phyloP scores from a whole-genome alignment of 495 filamentous ascomycete species.

The Halenospora varia region DNA sequence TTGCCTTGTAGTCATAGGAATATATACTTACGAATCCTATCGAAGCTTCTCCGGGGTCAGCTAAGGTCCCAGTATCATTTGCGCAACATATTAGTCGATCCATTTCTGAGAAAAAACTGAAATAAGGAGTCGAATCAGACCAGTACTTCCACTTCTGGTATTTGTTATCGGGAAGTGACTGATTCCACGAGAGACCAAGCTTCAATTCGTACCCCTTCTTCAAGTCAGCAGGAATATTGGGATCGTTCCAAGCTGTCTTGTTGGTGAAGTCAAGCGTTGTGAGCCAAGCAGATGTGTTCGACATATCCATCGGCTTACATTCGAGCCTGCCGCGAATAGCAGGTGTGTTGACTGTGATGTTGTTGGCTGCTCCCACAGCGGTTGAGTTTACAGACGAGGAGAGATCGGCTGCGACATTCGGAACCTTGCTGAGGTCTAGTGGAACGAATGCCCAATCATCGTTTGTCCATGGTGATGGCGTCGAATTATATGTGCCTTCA shows the following conservation, averaged over 20 bases:
- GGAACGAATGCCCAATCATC: conserved; percentile 8
- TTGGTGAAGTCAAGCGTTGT: conserved; percentile 17
- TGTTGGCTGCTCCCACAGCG: conserved; percentile 1
- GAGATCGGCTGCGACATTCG: not conserved
- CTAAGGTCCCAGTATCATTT: conserved; percentile 25
- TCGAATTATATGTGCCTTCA: not conserved
- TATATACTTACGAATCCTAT: conserved; percentile 22
- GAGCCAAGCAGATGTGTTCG: conserved; percentile 26
- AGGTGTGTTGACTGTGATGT: conserved; percentile 26
- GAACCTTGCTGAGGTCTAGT: not conserved
- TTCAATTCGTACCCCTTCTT: conserved; percentile 16
- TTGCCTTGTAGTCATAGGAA: too few relatives aligned
- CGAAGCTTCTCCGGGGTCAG: conserved; percentile 12
- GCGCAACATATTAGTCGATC: conserved; percentile 28
- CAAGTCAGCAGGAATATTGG: not conserved
- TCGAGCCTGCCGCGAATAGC: conserved; percentile 29
- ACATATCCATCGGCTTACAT: conserved; percentile 22
- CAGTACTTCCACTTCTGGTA: not conserved
- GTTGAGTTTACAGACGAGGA: not conserved
- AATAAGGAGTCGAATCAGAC: not conserved
- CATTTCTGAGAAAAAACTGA: conserved; percentile 24
- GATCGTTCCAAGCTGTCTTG: conserved; percentile 12
- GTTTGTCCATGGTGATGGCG: conserved; percentile 2
- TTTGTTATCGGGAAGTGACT: not conserved
- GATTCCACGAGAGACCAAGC: not conserved